Conservation (phyloP, 306 rosid genomes). For the Begonia masoniana region DNA sequence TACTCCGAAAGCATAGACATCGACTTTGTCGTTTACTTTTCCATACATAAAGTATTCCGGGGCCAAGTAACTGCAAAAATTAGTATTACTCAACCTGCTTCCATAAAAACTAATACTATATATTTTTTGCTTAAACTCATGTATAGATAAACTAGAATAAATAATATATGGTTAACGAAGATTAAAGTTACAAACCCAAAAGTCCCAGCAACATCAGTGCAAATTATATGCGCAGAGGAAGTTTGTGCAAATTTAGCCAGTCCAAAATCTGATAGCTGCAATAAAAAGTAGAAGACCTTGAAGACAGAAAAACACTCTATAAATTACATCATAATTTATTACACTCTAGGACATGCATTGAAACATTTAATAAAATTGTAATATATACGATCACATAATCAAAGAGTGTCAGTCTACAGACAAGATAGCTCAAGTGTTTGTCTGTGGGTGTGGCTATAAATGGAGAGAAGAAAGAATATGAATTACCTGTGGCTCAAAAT, state of each 20-base stretch:
- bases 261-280: conserved; percentile 96
- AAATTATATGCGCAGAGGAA: conserved; percentile 61
- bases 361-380: no score
- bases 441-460: no score
- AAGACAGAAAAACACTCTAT: background rate
- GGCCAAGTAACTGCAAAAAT: conserved; percentile 73
- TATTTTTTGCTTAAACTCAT: no score
- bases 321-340: background rate
- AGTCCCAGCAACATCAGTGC: conserved; percentile 94
- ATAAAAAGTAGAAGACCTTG: conserved; percentile 9
- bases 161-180: background rate
- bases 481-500: conserved; percentile 84
- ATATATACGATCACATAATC: no score
- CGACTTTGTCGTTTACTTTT: conserved; percentile 81
- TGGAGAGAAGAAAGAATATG: conserved; percentile 7
- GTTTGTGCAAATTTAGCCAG: conserved; percentile 81
- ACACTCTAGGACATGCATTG: background rate
- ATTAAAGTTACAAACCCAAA: conserved; percentile 61
- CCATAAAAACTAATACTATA: no score
- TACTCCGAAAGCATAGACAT: conserved; percentile 84
- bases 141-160: no score
- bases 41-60: conserved; percentile 98
- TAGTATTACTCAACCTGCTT: background rate
- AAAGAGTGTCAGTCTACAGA: no score
- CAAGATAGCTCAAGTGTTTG: no score